A percentile compares a stretch with the other conserved stretches of the same genome.
These are phyloP conservation scores for Pterulicium gracile DNA, from an alignment of 1,284 basidiomycete genomes.

Conservation along the genomic window DNA sequence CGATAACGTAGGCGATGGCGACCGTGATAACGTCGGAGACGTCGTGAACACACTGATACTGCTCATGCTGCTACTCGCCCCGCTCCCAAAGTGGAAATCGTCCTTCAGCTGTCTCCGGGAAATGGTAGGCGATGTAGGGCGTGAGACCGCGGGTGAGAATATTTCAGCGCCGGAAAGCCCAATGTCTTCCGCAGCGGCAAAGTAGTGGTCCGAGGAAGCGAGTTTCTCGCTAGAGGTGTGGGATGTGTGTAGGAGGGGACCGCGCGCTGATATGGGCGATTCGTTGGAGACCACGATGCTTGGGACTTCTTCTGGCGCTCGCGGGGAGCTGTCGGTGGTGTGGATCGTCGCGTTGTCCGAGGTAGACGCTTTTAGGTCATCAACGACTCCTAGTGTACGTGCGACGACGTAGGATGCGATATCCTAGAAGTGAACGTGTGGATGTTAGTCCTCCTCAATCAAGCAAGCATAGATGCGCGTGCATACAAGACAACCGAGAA, in stretches of 20 bases:
- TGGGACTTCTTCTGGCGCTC: not conserved
- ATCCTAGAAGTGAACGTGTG: constrained; percentile 35
- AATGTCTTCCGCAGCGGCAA: not conserved
- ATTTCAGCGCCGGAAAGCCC: not conserved
- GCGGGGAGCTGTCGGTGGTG: constrained; percentile 15
- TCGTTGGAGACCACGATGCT: constrained; percentile 13
- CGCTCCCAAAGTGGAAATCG: too few species aligned
- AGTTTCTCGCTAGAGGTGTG: constrained; percentile 1
- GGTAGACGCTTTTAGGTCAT: constrained; percentile 59
- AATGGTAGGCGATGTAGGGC: not conserved
- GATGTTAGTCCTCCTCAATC: constrained; percentile 5
- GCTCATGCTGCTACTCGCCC: constrained; percentile 45
- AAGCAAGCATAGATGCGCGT: constrained; percentile 6
- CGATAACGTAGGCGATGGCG: too few species aligned
- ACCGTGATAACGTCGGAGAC: constrained; percentile 49
- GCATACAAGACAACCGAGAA: constrained; percentile 57
- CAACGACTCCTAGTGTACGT: constrained; percentile 68
- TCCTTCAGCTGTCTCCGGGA: not conserved
- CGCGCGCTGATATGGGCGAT: constrained; percentile 11
- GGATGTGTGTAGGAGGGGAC: constrained; percentile 2
- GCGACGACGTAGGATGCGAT: constrained; percentile 73
- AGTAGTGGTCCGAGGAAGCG: not conserved
- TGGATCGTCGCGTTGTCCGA: constrained; percentile 35
- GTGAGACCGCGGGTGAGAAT: not conserved
- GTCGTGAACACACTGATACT: constrained; percentile 67